These are phyloP conservation scores for Ogataea methylovora DNA, from an alignment of 805 yeast genomes.

Conservation along the genomic window DNA sequence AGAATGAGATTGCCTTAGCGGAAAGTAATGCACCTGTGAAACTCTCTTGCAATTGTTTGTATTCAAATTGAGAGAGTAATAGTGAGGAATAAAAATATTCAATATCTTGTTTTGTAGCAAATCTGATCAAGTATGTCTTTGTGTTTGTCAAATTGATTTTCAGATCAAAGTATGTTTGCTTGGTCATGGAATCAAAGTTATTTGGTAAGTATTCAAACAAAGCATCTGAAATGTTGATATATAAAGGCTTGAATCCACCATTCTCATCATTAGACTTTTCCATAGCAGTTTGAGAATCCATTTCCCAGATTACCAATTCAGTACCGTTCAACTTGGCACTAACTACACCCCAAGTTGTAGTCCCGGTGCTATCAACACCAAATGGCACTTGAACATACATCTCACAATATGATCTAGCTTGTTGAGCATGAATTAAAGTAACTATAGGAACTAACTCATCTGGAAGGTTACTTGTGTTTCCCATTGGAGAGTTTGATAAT, in stretches of 20 bases:
- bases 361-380: neutral
- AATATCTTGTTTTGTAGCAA: constrained; percentile 67
- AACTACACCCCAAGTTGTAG: constrained; percentile 14
- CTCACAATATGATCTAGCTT: constrained; percentile 53
- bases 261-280: constrained; percentile 22
- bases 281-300: constrained; percentile 22
- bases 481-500: constrained; percentile 2
- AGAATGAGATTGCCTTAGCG: constrained; percentile 45
- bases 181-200: constrained; percentile 2
- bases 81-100: constrained; percentile 35
- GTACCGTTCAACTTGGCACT: constrained; percentile 36
- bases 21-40: constrained; percentile 60
- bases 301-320: constrained; percentile 44
- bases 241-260: constrained; percentile 40
- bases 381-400: constrained; percentile 18
- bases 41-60: constrained; percentile 47
- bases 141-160: constrained; percentile 18
- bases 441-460: constrained; percentile 59
- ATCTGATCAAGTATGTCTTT: constrained; percentile 45
- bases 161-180: constrained; percentile 43
- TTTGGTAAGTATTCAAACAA: constrained; percentile 13
- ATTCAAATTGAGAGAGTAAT: constrained; percentile 49
- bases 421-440: constrained; percentile 64
- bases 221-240: constrained; percentile 45
- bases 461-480: constrained; percentile 1